Conservation (phyloP, 805 yeast genomes). For the Schwanniomyces vanrijiae region DNA sequence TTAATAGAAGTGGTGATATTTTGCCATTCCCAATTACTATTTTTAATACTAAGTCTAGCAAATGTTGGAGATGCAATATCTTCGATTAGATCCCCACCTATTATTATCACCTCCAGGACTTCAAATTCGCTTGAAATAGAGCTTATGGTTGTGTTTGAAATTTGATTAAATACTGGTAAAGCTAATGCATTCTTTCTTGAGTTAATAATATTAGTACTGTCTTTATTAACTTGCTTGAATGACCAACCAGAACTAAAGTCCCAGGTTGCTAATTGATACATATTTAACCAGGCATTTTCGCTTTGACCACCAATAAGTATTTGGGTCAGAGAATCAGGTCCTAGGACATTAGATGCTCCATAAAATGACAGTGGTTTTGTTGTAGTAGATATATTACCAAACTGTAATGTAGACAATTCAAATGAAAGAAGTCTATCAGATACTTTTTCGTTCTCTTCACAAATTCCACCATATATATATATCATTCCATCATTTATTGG, state of each 20-base stretch:
- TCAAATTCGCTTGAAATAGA: conserved; percentile 32
- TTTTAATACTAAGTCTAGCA: conserved; percentile 35
- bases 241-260: conserved; percentile 68
- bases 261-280: conserved; percentile 76
- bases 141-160: conserved; percentile 17
- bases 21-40: conserved; percentile 42
- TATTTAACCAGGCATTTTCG: conserved; percentile 62
- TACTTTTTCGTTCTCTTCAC: conserved; percentile 21
- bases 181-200: conserved; percentile 54
- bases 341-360: conserved; percentile 47
- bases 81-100: conserved; percentile 58
- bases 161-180: conserved; percentile 51
- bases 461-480: conserved; percentile 57
- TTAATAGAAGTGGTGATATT: conserved; percentile 9
- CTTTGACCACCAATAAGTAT: conserved; percentile 69
- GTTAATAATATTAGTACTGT: conserved; percentile 36
- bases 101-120: conserved; percentile 45
- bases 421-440: conserved; percentile 46
- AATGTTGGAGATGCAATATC: conserved; percentile 42
- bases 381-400: conserved; percentile 45
- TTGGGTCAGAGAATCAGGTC: conserved; percentile 47
- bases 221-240: conserved; percentile 35
- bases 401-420: conserved; percentile 29
- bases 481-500: conserved; percentile 33
- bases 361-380: conserved; percentile 58